Evolutionary conservation across 441 rosid genomes (phyloP).

Genomic region (Macaranga tanarius): DNA sequence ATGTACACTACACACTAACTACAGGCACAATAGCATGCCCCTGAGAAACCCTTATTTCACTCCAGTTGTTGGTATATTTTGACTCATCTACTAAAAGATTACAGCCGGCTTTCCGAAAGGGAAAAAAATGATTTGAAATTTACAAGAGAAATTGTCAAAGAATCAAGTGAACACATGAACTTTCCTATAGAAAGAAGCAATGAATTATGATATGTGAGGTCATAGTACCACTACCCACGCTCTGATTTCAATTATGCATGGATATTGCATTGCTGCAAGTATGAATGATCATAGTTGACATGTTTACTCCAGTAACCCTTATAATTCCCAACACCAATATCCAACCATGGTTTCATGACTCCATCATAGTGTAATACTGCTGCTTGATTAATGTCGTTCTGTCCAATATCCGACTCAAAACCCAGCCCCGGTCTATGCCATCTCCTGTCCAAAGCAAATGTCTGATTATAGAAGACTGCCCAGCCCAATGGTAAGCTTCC

Average conservation of each 20-base stretch:
- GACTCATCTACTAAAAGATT: slow-evolving; percentile 32
- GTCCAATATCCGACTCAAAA: slow-evolving; percentile 45
- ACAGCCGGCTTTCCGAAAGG: slow-evolving; percentile 13
- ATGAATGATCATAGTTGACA: slow-evolving; percentile 52
- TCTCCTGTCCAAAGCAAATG: slow-evolving; percentile 54
- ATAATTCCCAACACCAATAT: slow-evolving; percentile 55
- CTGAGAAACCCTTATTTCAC: slow-evolving; percentile 21
- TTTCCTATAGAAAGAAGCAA: slow-evolving; percentile 18
- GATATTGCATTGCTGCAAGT: slow-evolving; percentile 79
- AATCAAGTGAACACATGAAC: slow-evolving; percentile 31
- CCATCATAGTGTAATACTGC: slow-evolving; percentile 87
- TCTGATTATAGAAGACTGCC: slow-evolving; percentile 62
- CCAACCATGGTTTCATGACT: slow-evolving; percentile 87
- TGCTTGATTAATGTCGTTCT: slow-evolving; percentile 49
- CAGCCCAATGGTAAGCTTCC: slow-evolving; percentile 83
- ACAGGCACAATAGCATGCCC: slow-evolving; percentile 12
- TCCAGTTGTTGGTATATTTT: slow-evolving; percentile 22
- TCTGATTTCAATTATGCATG: slow-evolving; percentile 44
- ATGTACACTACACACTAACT: slow-evolving; percentile 29
- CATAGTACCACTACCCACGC: slow-evolving; percentile 9
- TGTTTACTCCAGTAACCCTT: slow-evolving; percentile 73
- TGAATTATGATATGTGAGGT: slow-evolving; percentile 9
- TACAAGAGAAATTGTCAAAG: slow-evolving; percentile 31
- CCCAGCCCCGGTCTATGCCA: slow-evolving; percentile 86
- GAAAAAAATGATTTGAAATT: slow-evolving; percentile 27